Base-by-base conservation (phyloP, 257 asterid genomes). In the Solanum okadae region DNA sequence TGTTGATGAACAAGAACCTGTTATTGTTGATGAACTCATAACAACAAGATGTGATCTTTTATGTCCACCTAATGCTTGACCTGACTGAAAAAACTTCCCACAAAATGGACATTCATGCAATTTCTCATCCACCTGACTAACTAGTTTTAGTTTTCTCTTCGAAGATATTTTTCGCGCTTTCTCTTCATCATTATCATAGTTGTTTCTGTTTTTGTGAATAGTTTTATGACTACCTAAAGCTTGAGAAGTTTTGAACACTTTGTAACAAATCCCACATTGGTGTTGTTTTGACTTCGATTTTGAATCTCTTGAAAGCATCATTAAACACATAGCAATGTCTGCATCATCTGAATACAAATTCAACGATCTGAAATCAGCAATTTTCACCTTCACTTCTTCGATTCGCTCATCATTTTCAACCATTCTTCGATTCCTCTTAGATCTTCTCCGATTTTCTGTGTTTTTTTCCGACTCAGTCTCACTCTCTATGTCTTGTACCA, bases 1-100 rank as follows among this genome's bases (percentile, higher is more conserved):
- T 13, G 76, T 29, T 18, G 76, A 4, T n/a, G 86, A 23, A 4
- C 35, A 10, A 3, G 83, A 6, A 27, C 88, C 46, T 44, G 89
- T 67, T 23, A 86, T 67, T 31, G 91, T 72, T 59, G 90, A 84
- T 18, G 89, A 59, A 70, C 77, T 77, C 72, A 49, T 29, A 81
- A 49, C 22, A 44, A 76, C 83, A 33, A 90, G 20, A 89, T 94
- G 95, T 88, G 94, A 92, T 84, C 94, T 91, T 63, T 94, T 93
- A 91, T 93, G 97, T 82, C 97, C 97, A 31, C 97, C 97, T 11
- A 94, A 91, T 44, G 97, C 97, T 85, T 94, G 95, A 49, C 93
- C 94, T 40, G 97, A 93, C 87, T 83, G 91, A 68, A 92, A 94
- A 23, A 89, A 88, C 78, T 89, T 94, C 52, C 91, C 92, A 82